Base-by-base conservation (phyloP, 768 basidiomycete species). In the Leccinum barrowsii region DNA sequence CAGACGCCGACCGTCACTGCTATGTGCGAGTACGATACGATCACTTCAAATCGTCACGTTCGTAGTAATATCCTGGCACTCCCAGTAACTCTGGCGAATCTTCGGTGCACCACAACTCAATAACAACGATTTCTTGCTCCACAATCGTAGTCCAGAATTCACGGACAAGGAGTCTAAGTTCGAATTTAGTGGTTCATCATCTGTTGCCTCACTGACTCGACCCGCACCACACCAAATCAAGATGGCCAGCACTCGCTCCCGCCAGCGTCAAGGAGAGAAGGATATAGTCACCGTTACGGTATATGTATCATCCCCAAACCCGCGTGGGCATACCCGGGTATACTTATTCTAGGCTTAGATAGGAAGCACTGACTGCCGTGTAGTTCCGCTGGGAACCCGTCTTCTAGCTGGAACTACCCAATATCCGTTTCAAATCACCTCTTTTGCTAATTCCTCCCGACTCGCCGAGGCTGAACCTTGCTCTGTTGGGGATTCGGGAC, bases 81-180 rank as follows among this genome's bases (percentile, higher is more conserved):
- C 85, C 85, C 21, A 73, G 71, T 7, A 63, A 75, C 50, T 80
- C 80, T 0, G 75, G 68, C 28, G 72, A 74, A 52, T 69, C 64
- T 52, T 57, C 57, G 12, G 48, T 26, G 35, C 52, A 7, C 62
- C 66, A 63, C 68, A 54, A 22, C 28, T 54, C 56, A 50, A 42
- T 49, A 48, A 47, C n/a, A 52, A 55, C 21, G 47, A 8, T 34
- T 59, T 64, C 34, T 55, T 57, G 40, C 53, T 59, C 46, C 54
- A 40, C 37, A 42, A 50, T 35, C 65, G 60, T 10, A 50, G 22
- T 11, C 55, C 53, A 37, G 60, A 64, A 24, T 58, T 56, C 32
- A 40, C 50, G 32, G 63, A 66, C 58, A 70, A 68, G 48, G 60
- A 66, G 44, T 69, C 72, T 2, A 70, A 61, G 15, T 75, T 73